Evolutionary conservation across 345 rosid species (phyloP), one percentile per base, ranked within the genome.

Genomic region (Kandelia obovata): DNA sequence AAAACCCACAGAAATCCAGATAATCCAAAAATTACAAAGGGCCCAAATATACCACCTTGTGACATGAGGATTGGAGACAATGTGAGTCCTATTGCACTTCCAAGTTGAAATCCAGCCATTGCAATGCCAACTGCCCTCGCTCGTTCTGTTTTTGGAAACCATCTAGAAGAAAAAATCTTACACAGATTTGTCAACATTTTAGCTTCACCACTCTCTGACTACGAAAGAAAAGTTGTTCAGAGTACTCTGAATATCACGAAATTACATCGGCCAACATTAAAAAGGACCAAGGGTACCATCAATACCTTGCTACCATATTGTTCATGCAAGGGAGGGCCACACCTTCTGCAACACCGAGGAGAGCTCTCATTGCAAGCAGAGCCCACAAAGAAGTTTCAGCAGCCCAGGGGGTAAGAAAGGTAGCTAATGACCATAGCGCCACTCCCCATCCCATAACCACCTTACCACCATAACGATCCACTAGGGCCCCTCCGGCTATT

Each of bases 281-380:
- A 65, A 56, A 66, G 19, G 57, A 78, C 58, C 7, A 62, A 71
- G 66, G 25, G 73, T 53, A 61, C 31, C 2, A 71, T 57, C 32
- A 66, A 64, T 86, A 94, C 97, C 97, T 94, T 27, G 87, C 93
- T 60, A 91, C 86, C 99, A 94, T 89, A 74, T 94, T 94, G 90
- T 91, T 94, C 99, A 94, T 91, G 59, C 93, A 86, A 81, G 99
- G 99, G 77, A 91, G 95, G 77, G 99, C 97, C 68, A 89, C 96
- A 53, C 99, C 99, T 85, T 94, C 96, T n/a, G 96, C 97, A 65
- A 91, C 71, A 6, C 99, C 99, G 69, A 94, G 92, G 81, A 83
- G 71, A 31, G 91, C 92, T 69, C 97, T 84, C 71, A 83, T 71
- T 15, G 83, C 85, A 43, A 94, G 96, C 3, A 94, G 85, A 26